Evolutionary conservation across 257 asterid genomes (phyloP).

Genomic region (Plectranthus barbatus): DNA sequence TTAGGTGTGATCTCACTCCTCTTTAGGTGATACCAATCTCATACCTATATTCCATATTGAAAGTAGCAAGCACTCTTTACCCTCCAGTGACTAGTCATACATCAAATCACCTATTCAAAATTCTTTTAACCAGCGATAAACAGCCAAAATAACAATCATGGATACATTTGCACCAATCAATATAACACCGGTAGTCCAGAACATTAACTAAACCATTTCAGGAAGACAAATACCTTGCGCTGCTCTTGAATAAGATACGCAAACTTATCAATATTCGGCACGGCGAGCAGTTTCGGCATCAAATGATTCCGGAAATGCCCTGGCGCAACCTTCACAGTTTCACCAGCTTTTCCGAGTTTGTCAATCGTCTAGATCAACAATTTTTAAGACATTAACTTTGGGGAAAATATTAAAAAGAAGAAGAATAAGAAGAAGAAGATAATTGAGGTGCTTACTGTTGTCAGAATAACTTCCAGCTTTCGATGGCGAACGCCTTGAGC

Average conservation of each 20-base stretch:
- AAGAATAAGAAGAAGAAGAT: background rate
- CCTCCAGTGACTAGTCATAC: background rate
- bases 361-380: slow-evolving; percentile 37
- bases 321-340: slow-evolving; percentile 92
- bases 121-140: background rate
- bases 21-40: background rate
- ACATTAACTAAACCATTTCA: background rate
- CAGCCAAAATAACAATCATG: background rate
- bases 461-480: slow-evolving; percentile 52
- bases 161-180: background rate
- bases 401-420: background rate
- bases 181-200: background rate
- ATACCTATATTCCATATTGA: background rate
- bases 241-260: slow-evolving; percentile 69
- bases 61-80: background rate
- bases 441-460: slow-evolving; percentile 33
- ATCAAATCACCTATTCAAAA: background rate
- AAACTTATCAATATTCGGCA: slow-evolving; percentile 86
- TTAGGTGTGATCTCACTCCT: background rate
- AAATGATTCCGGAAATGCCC: slow-evolving; percentile 90
- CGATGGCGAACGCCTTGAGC: slow-evolving; percentile 54
- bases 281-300: slow-evolving; percentile 92
- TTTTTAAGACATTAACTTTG: background rate
- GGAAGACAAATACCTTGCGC: slow-evolving; percentile 52
- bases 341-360: slow-evolving; percentile 90